Evolutionary conservation across 768 basidiomycete species (phyloP), one percentile per base, ranked within the genome.

Genomic region (Ephemerocybe angulata): DNA sequence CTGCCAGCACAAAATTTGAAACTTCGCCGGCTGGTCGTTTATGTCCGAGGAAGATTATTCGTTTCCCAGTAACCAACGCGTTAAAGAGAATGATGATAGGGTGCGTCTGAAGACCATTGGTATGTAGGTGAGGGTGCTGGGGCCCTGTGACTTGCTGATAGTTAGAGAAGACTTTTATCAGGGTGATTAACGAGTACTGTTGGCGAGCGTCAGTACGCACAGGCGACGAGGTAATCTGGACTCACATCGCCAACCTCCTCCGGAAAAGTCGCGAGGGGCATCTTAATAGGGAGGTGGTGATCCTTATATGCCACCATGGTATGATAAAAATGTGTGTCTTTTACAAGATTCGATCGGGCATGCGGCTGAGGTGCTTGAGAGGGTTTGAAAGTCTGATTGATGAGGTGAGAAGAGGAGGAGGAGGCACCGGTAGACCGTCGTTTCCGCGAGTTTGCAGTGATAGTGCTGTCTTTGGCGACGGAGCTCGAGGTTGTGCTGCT

Each of bases 1-100:
- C 94, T 4, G 95, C 89, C 13, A 98, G 78, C 5, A 99, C 97
- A 67, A 91, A 92, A 60, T 82, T 86, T 46, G 93, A 91, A 24
- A 98, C 94, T 64, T 89, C 84, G 12, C 90, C 88, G 0, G 96
- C 95, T 31, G 94, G 91, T 59, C 88, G 82, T 63, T 82, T 88
- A 64, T 97, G 87, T 0, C 95, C 94, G 52, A 98, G 73, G 72
- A 98, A 98, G 59, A 98, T 87, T 59, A 98, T 90, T n/a, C 95
- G 87, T 63, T 98, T 97, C 50, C 90, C 88, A 0, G 96, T 97
- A 5, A 98, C 78, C 56, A 99, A 81, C 3, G 95, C 97, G 69
- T 99, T 99, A 76, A 96, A 94, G 2, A 99, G 80, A 42, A 99
- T 79, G 55, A 97, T 95, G 63, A 99, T 86, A 2, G 97, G 94